Base-by-base conservation (phyloP, 2,329 filamentous ascomycete species). In the Lecanicillium sp. region DNA sequence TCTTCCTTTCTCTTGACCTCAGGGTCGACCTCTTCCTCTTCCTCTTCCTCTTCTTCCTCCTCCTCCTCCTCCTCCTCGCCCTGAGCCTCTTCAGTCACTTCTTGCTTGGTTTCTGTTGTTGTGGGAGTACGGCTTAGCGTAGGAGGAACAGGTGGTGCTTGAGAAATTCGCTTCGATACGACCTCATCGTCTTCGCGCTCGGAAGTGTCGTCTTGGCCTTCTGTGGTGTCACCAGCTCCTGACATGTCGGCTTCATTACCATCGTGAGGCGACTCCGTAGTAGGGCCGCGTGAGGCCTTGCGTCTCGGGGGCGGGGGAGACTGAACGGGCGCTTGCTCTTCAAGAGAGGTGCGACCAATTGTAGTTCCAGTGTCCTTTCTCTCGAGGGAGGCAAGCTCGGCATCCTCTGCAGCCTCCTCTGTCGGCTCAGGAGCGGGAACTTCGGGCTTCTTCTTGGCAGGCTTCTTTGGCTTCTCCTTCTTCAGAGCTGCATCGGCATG, bases 1-100 rank as follows among this genome's bases (percentile, higher is more conserved):
- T 96, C 91, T 67, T 95, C 83, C 62, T 85, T 87, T 44, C 90
- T 84, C 56, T 81, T 83, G 19, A 88, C 76, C 64, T 98, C 93
- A 1, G 90, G 89, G 59, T 97, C 90, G 44, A 94, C 73, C 14
- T 95, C 88, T 23, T 90, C 87, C 40, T 90, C 87, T 26, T 89
- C 86, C 17, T 86, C 85, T n/a, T 84, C 84, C 12, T 81, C 81
- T 3, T 79, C 80, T 10, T 78, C 79, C 3, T 77, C 78, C 15
- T 77, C 77, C 19, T 76, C 68, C 55, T 66, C 76, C 64, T 97
- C 93, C 1, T 89, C 88, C 59, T 97, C 73, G 26, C 90, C 87
- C 39, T 90, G 87, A 27, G 88, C 84, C n/a, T 81, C 81, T 3
- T 79, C 80, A 9, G 77, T 78, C 2, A 76, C 78, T 15, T 76